A percentile compares a stretch with the other conserved stretches of the same genome.
Evolutionary conservation across 169 alveolate genomes (phyloP).

Genomic region (Nephromyces sp.): DNA sequence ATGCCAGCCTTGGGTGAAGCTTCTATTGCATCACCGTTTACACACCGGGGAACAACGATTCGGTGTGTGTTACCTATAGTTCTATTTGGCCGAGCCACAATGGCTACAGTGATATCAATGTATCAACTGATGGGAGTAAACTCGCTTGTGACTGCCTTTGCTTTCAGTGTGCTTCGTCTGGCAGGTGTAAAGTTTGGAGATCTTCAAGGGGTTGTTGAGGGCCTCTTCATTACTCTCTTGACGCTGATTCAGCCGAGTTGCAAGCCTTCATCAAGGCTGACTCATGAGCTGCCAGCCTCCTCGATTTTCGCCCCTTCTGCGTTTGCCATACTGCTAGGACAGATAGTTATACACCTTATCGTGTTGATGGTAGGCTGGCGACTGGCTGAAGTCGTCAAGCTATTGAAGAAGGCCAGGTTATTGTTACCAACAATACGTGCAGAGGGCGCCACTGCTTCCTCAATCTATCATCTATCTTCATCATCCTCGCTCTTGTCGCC

Average conservation of each 20-base stretch:
- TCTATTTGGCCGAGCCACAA: conserved; percentile 87
- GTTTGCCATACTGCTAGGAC: conserved; percentile 45
- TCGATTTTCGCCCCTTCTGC: conserved; percentile 32
- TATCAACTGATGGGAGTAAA: conserved; percentile 89
- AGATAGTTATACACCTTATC: conserved; percentile 53
- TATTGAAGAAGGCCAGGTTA: too few relatives aligned
- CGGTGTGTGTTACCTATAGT: conserved; percentile 52
- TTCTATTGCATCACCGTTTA: conserved; percentile 95
- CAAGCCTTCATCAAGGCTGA: background rate
- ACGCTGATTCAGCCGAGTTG: conserved; percentile 50
- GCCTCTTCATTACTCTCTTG: conserved; percentile 53
- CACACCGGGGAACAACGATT: conserved; percentile 80
- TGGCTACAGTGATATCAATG: conserved; percentile 86
- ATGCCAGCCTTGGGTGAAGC: conserved; percentile 89
- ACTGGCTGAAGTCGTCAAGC: conserved; percentile 39
- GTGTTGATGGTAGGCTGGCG: conserved; percentile 61
- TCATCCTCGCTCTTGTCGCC: too few relatives aligned
- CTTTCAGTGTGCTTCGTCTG: conserved; percentile 83
- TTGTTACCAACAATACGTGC: too few relatives aligned
- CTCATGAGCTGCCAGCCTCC: background rate
- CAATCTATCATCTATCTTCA: too few relatives aligned
- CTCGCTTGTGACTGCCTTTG: conserved; percentile 85
- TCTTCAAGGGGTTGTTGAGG: conserved; percentile 79
- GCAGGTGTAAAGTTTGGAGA: conserved; percentile 96
- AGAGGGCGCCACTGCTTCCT: too few relatives aligned